These are phyloP conservation scores for Ustilago sp. DNA, from an alignment of 1,284 basidiomycete genomes.

Conservation along the genomic window DNA sequence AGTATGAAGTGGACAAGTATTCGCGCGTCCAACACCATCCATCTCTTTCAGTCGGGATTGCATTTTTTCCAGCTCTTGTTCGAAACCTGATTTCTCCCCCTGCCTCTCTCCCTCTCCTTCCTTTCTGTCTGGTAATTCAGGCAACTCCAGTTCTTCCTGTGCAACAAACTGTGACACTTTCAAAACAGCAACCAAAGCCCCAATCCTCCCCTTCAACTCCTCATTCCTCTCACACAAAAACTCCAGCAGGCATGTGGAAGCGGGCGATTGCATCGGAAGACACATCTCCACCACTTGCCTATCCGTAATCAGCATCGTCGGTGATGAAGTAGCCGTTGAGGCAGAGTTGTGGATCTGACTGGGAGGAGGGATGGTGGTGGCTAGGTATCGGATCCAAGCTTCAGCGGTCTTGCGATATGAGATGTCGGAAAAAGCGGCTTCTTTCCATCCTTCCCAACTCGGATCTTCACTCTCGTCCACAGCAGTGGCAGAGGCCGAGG, in stretches of 20 bases:
- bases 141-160: not conserved
- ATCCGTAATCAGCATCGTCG: constrained; percentile 18
- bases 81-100: constrained; percentile 11
- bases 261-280: constrained; percentile 7
- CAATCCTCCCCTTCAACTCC: constrained; percentile 17
- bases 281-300: constrained; percentile 29
- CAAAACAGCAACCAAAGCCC: constrained; percentile 17
- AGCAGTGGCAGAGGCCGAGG: not conserved
- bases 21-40: constrained; percentile 11
- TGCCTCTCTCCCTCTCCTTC: constrained; percentile 16
- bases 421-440: not conserved
- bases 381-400: constrained; percentile 40
- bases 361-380: constrained; percentile 19
- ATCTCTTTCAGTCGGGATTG: not conserved
- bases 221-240: constrained; percentile 23
- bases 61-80: not conserved
- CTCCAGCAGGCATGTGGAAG: constrained; percentile 15
- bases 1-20: not conserved
- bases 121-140: not conserved
- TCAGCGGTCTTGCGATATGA: constrained; percentile 38
- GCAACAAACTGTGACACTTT: constrained; percentile 12
- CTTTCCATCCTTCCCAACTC: constrained; percentile 25
- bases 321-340: not conserved
- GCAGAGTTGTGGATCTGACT: not conserved
- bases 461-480: constrained; percentile 13